Evolutionary conservation across 345 rosid genomes (phyloP).

Genomic region (Conringia planisiliqua): DNA sequence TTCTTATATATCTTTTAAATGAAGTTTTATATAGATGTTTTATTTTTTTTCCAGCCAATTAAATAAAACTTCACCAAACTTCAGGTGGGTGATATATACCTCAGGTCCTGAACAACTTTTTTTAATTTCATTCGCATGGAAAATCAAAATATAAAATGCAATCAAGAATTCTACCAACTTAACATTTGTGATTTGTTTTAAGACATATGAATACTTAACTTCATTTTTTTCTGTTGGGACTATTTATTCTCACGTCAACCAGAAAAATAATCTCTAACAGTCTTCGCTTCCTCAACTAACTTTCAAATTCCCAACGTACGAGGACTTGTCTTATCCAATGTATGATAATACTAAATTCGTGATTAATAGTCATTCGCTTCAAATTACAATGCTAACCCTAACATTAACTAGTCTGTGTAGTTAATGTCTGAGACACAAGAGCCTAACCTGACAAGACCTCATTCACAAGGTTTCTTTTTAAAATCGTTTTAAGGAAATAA

Average conservation of each 20-base stretch:
- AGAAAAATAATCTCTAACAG: constrained; percentile 4
- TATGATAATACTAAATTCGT: background rate
- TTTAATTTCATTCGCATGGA: background rate
- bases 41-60: background rate
- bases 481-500: background rate
- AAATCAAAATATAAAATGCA: background rate
- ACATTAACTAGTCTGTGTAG: background rate
- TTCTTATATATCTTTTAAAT: background rate
- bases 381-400: background rate
- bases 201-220: constrained; percentile 8
- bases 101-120: background rate
- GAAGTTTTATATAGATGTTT: background rate
- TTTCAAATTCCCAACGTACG: constrained; percentile 17
- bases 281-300: constrained; percentile 31
- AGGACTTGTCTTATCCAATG: constrained; percentile 9
- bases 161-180: background rate
- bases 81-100: background rate
- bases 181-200: background rate
- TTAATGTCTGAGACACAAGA: constrained; percentile 4
- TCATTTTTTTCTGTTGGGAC: constrained; percentile 3
- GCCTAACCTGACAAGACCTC: constrained; percentile 14
- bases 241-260: constrained; percentile 1
- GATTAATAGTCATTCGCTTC: background rate
- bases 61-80: background rate
- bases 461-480: background rate